Conservation (phyloP, 2,329 filamentous ascomycete species). For the Alternaria conjuncta region DNA sequence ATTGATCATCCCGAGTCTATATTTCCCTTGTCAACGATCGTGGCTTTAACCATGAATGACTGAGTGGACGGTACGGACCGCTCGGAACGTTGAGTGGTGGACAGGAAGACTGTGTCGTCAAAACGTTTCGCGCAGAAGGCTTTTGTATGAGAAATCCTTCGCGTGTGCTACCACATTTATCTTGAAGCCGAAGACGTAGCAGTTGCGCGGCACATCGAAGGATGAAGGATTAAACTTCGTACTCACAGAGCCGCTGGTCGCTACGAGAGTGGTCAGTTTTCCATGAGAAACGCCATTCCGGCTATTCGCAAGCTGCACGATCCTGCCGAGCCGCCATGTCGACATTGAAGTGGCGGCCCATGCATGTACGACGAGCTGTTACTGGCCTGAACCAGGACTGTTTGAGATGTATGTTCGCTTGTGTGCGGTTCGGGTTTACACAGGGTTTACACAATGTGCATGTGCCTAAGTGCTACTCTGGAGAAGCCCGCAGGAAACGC, state of each 20-base stretch:
- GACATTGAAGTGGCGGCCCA: slow-evolving; percentile 16
- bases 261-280: slow-evolving; percentile 7
- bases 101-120: not conserved
- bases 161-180: not conserved
- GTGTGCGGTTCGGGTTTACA: slow-evolving; percentile 3
- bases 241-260: not conserved
- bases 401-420: not conserved
- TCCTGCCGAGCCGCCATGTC: slow-evolving; percentile 4
- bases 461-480: slow-evolving; percentile 5
- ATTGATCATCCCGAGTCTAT: not conserved
- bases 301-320: slow-evolving; percentile 3
- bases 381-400: slow-evolving; percentile 4
- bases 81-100: not conserved
- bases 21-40: not conserved
- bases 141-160: not conserved
- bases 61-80: not conserved
- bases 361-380: slow-evolving; percentile 13
- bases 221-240: slow-evolving; percentile 2
- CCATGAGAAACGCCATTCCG: slow-evolving; percentile 1
- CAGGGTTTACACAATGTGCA: slow-evolving; percentile 2
- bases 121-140: not conserved
- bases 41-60: not conserved
- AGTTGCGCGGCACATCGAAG: not conserved
- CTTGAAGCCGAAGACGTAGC: slow-evolving; percentile 1
- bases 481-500: not conserved